Conservation (phyloP, 2,329 filamentous ascomycete species). For the Colletotrichum sp. region DNA sequence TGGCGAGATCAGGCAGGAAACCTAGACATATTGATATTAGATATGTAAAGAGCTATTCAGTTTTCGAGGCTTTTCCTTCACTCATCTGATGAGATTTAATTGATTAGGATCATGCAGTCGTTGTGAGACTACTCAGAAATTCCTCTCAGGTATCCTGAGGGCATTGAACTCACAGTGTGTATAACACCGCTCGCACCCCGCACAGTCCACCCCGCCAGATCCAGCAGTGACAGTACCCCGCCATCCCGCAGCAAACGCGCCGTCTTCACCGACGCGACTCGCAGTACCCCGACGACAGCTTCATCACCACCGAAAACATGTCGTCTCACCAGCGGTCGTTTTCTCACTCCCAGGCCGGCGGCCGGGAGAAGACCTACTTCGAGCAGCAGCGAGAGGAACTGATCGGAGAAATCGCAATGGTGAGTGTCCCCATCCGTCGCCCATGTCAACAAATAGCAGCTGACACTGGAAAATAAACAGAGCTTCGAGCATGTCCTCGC, state of each 20-base stretch:
- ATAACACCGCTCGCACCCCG: background rate
- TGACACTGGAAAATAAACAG: slow-evolving; percentile 37
- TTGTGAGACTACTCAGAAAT: background rate
- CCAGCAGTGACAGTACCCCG: background rate
- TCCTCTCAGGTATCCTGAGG: background rate
- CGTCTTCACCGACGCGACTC: background rate
- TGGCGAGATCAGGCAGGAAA: background rate
- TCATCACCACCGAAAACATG: background rate
- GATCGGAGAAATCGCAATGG: slow-evolving; percentile 75
- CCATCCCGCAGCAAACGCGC: background rate
- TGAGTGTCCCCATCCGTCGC: slow-evolving; percentile 36
- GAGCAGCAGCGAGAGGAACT: slow-evolving; percentile 77
- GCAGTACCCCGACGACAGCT: background rate
- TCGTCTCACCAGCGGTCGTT: slow-evolving; percentile 22
- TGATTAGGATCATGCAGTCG: background rate
- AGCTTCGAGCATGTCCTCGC: slow-evolving; percentile 89
- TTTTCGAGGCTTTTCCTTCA: background rate
- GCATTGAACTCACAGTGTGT: background rate
- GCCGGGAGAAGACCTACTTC: slow-evolving; percentile 67
- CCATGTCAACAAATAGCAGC: background rate
- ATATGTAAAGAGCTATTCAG: too few relatives aligned
- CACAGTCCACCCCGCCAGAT: background rate
- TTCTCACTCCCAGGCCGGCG: slow-evolving; percentile 15
- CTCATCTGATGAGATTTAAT: background rate
- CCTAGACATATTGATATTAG: too few relatives aligned